Conservation (phyloP, 768 basidiomycete genomes). For the Mycena sanguinolenta region DNA sequence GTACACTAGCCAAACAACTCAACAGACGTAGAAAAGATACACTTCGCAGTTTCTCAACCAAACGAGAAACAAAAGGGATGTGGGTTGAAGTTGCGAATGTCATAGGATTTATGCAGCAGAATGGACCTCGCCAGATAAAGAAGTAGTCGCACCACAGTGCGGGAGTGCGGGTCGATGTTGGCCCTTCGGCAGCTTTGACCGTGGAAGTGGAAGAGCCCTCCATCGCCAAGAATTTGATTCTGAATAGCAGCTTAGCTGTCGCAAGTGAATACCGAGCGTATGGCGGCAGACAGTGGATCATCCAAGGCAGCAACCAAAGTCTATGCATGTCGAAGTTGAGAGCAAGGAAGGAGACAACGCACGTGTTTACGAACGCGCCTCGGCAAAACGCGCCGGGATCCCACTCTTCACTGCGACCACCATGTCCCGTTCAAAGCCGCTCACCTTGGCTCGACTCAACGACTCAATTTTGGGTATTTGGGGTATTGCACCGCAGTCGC, state of each 20-base stretch:
- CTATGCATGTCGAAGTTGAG: too few relatives aligned
- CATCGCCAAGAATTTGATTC: too few relatives aligned
- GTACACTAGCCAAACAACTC: too few relatives aligned
- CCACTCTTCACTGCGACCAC: not conserved
- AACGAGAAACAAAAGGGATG: not conserved
- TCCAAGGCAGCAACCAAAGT: too few relatives aligned
- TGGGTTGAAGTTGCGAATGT: not conserved
- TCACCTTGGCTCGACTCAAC: conserved; percentile 61
- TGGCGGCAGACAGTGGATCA: too few relatives aligned
- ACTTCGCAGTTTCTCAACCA: not conserved
- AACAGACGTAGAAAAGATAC: not conserved
- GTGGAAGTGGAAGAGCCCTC: too few relatives aligned
- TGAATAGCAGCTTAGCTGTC: too few relatives aligned
- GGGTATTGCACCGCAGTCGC: conserved; percentile 67
- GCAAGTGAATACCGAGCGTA: too few relatives aligned
- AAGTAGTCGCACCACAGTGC: not conserved
- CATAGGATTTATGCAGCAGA: not conserved
- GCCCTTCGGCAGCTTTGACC: too few relatives aligned
- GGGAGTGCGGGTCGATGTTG: not conserved
- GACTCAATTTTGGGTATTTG: conserved; percentile 78
- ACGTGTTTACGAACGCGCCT: not conserved
- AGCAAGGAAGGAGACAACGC: not conserved
- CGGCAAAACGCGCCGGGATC: not conserved
- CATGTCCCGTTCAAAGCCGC: conserved; percentile 30
- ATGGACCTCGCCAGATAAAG: not conserved